Conservation (phyloP, 108 stramenopile species). For the Aurantiochytrium sp. region DNA sequence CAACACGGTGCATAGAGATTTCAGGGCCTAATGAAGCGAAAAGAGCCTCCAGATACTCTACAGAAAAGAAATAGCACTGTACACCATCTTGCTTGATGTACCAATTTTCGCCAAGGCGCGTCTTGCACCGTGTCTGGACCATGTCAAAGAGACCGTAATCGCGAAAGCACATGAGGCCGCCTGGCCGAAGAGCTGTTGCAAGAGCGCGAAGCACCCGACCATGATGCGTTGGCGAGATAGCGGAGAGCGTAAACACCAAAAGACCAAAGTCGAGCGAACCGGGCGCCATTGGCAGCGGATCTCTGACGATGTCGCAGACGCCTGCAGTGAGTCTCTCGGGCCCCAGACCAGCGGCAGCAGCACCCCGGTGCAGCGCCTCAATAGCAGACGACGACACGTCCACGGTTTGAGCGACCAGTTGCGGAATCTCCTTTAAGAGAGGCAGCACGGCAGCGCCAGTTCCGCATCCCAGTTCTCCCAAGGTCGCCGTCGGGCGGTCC, state of each 20-base stretch:
- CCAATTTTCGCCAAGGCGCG: not conserved
- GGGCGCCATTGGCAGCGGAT: not conserved
- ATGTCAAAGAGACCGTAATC: not conserved
- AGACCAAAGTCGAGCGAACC: conserved; percentile 1
- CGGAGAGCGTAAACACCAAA: not conserved
- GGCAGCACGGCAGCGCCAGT: not conserved
- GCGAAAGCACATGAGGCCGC: not conserved
- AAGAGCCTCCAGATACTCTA: not conserved
- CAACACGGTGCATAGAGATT: not conserved
- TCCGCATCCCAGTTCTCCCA: conserved; percentile 2
- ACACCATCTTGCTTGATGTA: not conserved
- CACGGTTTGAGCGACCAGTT: not conserved
- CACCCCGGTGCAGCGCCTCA: not conserved
- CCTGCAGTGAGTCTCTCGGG: not conserved
- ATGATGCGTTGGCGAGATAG: not conserved
- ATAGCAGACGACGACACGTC: not conserved
- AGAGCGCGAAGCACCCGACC: not conserved
- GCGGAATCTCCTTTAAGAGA: not conserved
- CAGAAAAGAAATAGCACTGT: not conserved
- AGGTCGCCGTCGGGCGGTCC: not conserved
- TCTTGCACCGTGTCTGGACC: not conserved
- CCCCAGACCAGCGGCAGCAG: not conserved
- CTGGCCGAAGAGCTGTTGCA: not conserved
- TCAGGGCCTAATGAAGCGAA: not conserved
- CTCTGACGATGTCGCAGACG: not conserved